Conservation (phyloP, 1,284 basidiomycete genomes). For the Ceratobasidium sp. region DNA sequence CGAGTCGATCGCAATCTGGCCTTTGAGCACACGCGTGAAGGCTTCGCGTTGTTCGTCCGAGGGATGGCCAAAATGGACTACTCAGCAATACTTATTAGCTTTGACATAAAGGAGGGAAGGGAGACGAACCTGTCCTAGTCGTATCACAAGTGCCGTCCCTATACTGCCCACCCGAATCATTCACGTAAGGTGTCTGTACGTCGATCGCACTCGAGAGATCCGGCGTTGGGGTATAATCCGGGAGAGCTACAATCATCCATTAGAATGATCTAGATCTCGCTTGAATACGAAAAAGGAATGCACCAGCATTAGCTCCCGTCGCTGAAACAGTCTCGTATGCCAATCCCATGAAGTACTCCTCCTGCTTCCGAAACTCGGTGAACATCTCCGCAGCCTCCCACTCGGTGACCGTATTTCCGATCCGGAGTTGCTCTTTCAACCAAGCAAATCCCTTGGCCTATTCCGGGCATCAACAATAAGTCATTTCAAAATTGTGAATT, state of each 20-base stretch:
- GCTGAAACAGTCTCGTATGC: conserved; percentile 97
- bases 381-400: conserved; percentile 90
- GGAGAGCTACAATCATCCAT: conserved; percentile 69
- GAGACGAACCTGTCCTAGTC: conserved; percentile 72
- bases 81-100: conserved; percentile 23
- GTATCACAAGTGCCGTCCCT: conserved; percentile 94
- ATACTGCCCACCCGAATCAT: conserved; percentile 92
- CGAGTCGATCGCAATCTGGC: conserved; percentile 93
- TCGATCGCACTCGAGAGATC: conserved; percentile 80
- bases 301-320: conserved; percentile 85
- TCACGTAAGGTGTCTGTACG: conserved; percentile 86
- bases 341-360: conserved; percentile 85
- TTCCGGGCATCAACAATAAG: not conserved
- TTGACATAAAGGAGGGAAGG: not conserved
- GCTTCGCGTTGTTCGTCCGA: conserved; percentile 87
- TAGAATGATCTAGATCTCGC: conserved; percentile 12
- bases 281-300: conserved; percentile 49
- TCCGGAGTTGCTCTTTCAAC: conserved; percentile 84
- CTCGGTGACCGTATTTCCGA: conserved; percentile 85
- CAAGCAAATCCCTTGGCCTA: conserved; percentile 84
- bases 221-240: conserved; percentile 90
- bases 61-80: conserved; percentile 86
- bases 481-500: not conserved
- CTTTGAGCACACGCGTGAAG: conserved; percentile 95
- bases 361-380: conserved; percentile 80